Evolutionary conservation across 495 filamentous ascomycete genomes (phyloP), one percentile per base, ranked within the genome.

Genomic region (Wilcoxina mikolae): DNA sequence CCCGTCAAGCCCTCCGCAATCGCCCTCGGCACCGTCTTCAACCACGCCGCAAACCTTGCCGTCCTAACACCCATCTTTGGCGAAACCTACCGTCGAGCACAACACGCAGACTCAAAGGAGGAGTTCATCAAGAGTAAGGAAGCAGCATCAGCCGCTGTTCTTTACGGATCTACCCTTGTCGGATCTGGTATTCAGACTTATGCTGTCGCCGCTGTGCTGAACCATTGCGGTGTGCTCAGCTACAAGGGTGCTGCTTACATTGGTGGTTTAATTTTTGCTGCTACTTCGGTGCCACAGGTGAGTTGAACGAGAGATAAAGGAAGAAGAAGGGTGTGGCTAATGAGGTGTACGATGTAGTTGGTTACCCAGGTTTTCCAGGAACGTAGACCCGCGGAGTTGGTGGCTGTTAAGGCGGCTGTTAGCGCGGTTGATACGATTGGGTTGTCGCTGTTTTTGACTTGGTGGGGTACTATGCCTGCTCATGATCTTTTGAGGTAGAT

Each of bases 211-310:
- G 91, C 91, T 45, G 74, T 98, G 59, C 86, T 98, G 73, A 95
- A 95, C 69, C 85, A 87, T 55, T 94, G 90, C 25, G 87, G 88
- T 56, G 94, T 89, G 38, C 74, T 98, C 51, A 85, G 76, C 71
- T 95, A 96, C 73, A 95, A 94, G 76, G 91, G 91, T 62, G 91
- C 91, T 56, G 86, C 91, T 17, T 98, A 95, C 71, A 72, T 98
- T 31, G 91, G 91, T 51, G 76, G 75, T 33, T 76, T 98, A 63
- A 81, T 98, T 69, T 95, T 98, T 75, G 77, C 88, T 45, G 91
- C 91, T 55, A 90, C 81, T 64, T 77, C 84, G 53, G 87, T 90
- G 52, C 91, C 91, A 45, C 78, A 81, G 54, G 88, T 94, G 83
- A 42, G 86, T 78, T 51, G 28, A 2, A 12, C 17, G 29, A 2